A percentile compares a stretch with the other conserved stretches of the same genome.
These are phyloP conservation scores for Bonia amplexicaulis DNA, from an alignment of 176 grass and related monocot genomes.

Conservation along the genomic window DNA sequence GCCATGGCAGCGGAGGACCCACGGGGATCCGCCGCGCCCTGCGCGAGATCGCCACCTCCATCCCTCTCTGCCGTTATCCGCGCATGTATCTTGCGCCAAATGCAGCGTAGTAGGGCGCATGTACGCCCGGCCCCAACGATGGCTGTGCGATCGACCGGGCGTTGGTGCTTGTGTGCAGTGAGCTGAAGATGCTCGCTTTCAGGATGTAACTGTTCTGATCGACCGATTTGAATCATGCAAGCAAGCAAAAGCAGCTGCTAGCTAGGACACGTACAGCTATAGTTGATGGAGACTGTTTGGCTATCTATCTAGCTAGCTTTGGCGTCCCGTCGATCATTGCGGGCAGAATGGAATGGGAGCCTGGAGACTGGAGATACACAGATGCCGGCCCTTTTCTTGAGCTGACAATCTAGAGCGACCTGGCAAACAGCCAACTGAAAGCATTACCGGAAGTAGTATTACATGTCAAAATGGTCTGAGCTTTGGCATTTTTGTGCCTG, in stretches of 20 bases:
- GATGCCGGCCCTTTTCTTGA: neutral
- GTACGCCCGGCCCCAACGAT: neutral
- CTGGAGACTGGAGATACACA: neutral
- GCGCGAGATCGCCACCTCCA: constrained; percentile 18
- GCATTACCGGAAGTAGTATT: neutral
- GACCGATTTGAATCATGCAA: neutral
- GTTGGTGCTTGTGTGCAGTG: neutral
- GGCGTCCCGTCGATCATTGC: neutral
- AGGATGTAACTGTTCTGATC: neutral
- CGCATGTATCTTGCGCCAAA: constrained; percentile 1
- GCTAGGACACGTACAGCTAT: neutral
- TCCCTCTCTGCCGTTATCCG: constrained; percentile 13
- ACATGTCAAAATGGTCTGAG: neutral
- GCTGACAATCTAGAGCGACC: neutral
- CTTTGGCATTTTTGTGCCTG: neutral
- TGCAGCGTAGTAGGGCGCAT: neutral
- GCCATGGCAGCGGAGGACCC: neutral
- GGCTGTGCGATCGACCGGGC: neutral
- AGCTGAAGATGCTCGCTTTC: constrained; percentile 26
- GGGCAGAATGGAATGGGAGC: constrained; percentile 19
- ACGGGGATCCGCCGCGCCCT: neutral
- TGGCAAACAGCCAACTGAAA: neutral
- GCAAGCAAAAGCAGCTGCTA: neutral
- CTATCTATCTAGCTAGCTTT: neutral
- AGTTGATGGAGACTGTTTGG: neutral